phyloP scores from a whole-genome alignment of 768 basidiomycete genomes.

The Tylopilus sp. region DNA sequence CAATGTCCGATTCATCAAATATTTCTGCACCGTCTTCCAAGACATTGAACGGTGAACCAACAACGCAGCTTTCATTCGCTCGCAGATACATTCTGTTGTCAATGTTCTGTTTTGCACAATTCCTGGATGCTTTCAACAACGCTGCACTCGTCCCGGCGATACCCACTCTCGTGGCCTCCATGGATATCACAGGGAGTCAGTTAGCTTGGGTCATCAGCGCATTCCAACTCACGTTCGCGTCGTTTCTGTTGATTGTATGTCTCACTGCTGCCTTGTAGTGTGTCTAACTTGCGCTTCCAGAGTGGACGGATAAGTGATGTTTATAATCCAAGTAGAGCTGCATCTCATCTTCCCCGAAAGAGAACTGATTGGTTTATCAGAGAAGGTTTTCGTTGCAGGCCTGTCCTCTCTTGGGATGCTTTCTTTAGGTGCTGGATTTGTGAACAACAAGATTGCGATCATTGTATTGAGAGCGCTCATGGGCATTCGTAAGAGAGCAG shows the following conservation, averaged over 20 bases:
- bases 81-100: slow-evolving; percentile 32
- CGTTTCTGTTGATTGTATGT: slow-evolving; percentile 32
- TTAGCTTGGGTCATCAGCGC: slow-evolving; percentile 40
- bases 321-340: slow-evolving; percentile 29
- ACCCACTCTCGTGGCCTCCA: slow-evolving; percentile 28
- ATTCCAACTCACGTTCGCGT: slow-evolving; percentile 46
- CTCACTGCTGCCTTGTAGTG: neutral
- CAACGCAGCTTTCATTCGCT: slow-evolving; percentile 17
- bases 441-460: slow-evolving; percentile 42
- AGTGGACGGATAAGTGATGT: slow-evolving; percentile 27
- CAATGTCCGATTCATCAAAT: slow-evolving; percentile 12
- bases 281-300: slow-evolving; percentile 14
- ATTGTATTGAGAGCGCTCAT: slow-evolving; percentile 50
- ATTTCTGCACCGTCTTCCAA: neutral
- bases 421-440: slow-evolving; percentile 46
- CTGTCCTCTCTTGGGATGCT: slow-evolving; percentile 39
- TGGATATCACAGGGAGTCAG: slow-evolving; percentile 10
- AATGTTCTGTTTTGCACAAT: slow-evolving; percentile 40
- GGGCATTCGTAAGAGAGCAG: slow-evolving; percentile 38
- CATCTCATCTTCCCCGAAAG: slow-evolving; percentile 19
- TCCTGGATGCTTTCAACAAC: slow-evolving; percentile 43
- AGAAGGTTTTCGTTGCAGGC: slow-evolving; percentile 42
- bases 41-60: neutral
- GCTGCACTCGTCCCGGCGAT: slow-evolving; percentile 40
- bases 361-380: slow-evolving; percentile 35